Conservation (phyloP, 2,329 filamentous ascomycete genomes). For the Cercospora janseana region DNA sequence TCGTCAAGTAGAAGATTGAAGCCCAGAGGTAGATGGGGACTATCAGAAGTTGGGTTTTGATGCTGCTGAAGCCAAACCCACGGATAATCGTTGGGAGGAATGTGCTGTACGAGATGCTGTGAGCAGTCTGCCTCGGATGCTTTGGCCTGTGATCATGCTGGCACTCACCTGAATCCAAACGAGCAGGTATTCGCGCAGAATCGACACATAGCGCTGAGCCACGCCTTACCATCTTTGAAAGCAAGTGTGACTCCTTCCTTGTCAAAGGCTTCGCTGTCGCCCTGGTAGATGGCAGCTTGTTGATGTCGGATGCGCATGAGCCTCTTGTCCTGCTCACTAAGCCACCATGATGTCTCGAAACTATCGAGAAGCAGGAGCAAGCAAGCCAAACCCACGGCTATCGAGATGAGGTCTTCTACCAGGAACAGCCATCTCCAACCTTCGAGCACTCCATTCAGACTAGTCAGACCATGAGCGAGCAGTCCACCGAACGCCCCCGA, state of each 20-base stretch:
- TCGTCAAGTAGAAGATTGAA: constrained; percentile 12
- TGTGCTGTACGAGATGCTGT: constrained; percentile 26
- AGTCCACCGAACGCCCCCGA: constrained; percentile 43
- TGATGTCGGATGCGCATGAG: constrained; percentile 47
- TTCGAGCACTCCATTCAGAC: constrained; percentile 66
- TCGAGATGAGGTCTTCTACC: constrained; percentile 35
- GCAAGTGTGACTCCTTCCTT: constrained; percentile 52
- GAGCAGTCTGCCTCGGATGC: neutral
- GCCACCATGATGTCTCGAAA: constrained; percentile 46
- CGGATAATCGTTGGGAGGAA: constrained; percentile 25
- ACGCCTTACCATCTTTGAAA: constrained; percentile 53
- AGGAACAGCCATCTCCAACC: constrained; percentile 44
- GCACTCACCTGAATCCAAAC: constrained; percentile 41
- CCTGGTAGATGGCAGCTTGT: constrained; percentile 53
- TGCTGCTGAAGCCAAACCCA: constrained; percentile 43
- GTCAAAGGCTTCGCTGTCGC: constrained; percentile 48
- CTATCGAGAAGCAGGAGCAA: constrained; percentile 42
- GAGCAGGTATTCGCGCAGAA: constrained; percentile 53
- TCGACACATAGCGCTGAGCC: constrained; percentile 49
- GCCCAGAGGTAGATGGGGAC: constrained; percentile 39
- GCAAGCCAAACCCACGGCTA: constrained; percentile 27
- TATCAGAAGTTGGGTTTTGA: constrained; percentile 47
- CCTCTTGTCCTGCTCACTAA: constrained; percentile 47
- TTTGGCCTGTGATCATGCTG: neutral
- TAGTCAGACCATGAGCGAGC: constrained; percentile 56